Base-by-base conservation (phyloP, 257 asterid species). In the Craterostigma plantagineum region DNA sequence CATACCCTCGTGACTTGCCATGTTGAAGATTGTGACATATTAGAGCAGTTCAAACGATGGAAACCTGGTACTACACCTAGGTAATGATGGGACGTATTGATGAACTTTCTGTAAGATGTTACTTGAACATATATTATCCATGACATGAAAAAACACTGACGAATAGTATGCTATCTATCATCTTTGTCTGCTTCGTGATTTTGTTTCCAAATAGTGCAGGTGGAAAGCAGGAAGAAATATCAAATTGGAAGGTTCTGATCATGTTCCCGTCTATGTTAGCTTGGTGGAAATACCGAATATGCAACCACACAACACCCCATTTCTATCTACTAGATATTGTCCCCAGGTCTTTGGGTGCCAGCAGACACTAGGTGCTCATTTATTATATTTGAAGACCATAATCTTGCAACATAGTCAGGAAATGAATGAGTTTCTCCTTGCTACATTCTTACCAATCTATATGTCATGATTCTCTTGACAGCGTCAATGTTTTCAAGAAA, bases 211-310 rank as follows among this genome's bases (percentile, higher is more conserved):
- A 23, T 23, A 2, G 30, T 23, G 30, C 30, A 23, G 30, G 30
- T 23, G 30, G 30, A 23, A 23, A 23, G 30, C 30, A 23, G 75
- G 74, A 11, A 77, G 77, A 65, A 69, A 66, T 63, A 62, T 60
- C 55, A 82, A 87, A 72, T 42, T 75, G 75, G 93, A 82, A 69
- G 98, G 98, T 35, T 87, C 95, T 0, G 98, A 87, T 68, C 98
- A 87, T 54, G 93, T 59, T 71, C 98, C 98, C 42, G 95, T 87
- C 36, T 79, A 61, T 52, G 12, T 57, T 63, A 63, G 60, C 61
- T 70, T 87, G 63, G 57, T 45, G 16, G 90, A 59, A 48, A 66
- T 87, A 46, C 91, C 93, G 46, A 54, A 56, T 54, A 50, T 72
- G 51, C 52, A 55, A 37, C 56, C 55, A 57, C 95, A 87, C 59